A percentile compares a stretch with the other conserved stretches of the same genome.
These are phyloP conservation scores for Alternaria conjuncta DNA, from an alignment of 2,329 filamentous ascomycete genomes.

Conservation along the genomic window DNA sequence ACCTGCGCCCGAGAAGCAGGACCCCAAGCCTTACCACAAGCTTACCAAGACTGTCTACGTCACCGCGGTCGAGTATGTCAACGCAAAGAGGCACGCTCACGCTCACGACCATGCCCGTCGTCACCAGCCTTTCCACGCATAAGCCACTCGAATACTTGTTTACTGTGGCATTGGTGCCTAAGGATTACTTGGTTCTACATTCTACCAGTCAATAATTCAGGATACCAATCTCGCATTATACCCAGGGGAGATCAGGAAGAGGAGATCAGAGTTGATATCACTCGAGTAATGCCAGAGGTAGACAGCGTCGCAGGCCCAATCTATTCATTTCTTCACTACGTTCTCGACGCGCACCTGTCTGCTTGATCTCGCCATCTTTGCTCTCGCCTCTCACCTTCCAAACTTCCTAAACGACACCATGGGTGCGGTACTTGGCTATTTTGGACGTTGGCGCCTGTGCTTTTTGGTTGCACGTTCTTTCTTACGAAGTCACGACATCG, in stretches of 20 bases:
- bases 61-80: constrained; percentile 39
- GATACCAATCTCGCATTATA: constrained; percentile 41
- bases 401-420: constrained; percentile 6
- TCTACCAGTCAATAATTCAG: constrained; percentile 29
- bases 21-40: constrained; percentile 8
- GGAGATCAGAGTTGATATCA: constrained; percentile 28
- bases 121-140: constrained; percentile 44
- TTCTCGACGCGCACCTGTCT: constrained; percentile 36
- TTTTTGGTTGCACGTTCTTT: constrained; percentile 27
- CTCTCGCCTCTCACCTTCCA: constrained; percentile 11
- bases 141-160: constrained; percentile 24
- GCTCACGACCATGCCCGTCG: constrained; percentile 37
- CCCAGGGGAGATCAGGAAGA: constrained; percentile 29
- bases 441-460: constrained; percentile 13
- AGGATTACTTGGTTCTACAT: constrained; percentile 28
- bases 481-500: constrained; percentile 46
- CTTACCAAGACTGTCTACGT: constrained; percentile 40
- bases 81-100: constrained; percentile 45
- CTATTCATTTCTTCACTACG: constrained; percentile 39
- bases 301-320: constrained; percentile 47
- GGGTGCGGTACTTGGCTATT: not conserved
- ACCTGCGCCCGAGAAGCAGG: constrained; percentile 19
- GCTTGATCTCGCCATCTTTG: constrained; percentile 24
- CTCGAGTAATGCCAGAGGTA: constrained; percentile 45
- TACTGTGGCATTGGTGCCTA: constrained; percentile 28